Base-by-base conservation (phyloP, 1,284 basidiomycete genomes). In the Ganoderma boninense region DNA sequence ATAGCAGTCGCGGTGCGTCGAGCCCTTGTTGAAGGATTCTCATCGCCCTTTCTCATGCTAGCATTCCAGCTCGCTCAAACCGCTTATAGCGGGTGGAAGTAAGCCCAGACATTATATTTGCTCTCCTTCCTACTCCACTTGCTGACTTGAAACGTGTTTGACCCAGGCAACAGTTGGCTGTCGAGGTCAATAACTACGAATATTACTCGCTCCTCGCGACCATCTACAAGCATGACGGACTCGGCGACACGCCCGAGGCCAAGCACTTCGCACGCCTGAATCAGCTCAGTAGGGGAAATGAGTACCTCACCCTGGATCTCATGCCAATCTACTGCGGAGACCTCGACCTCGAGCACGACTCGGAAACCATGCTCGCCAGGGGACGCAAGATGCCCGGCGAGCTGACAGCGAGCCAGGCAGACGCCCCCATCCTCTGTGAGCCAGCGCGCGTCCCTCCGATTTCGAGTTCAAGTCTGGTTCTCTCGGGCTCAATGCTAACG, bases 291-390 rank as follows among this genome's bases (percentile, higher is more conserved):
- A 57, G 32, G 54, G 6, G 7, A 10, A 8, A 20, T 16, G 18
- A 57, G 32, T 29, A 57, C 20, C 29, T 57, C 18, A 35, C 16
- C 29, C 70, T 62, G 61, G 73, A 43, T 32, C 26, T 29, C 44
- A 73, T 64, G 75, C 75, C 32, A 11, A 69, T 43, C 38, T 43
- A 38, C 56, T 74, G 43, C 66, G 73, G 23, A 29, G 66, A 46
- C 43, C 40, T 42, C 65, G 69, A 8, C 62, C 70, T 54, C 54
- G 69, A 66, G 66, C 73, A 52, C 38, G 61, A 57, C 60, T 73
- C 54, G 43, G 74, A 43, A 64, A 71, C 29, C 7, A 57, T 57
- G 54, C 32, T 29, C 18, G 54, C 29, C 7, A 29, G 29, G 32
- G 54, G 29, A 16, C 29, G 63, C 72, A 72, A 61, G 65, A 68